A percentile compares a stretch with the other conserved stretches of the same genome.
Conservation (phyloP, 345 rosid genomes). For the Abelmoschus esculentus region DNA sequence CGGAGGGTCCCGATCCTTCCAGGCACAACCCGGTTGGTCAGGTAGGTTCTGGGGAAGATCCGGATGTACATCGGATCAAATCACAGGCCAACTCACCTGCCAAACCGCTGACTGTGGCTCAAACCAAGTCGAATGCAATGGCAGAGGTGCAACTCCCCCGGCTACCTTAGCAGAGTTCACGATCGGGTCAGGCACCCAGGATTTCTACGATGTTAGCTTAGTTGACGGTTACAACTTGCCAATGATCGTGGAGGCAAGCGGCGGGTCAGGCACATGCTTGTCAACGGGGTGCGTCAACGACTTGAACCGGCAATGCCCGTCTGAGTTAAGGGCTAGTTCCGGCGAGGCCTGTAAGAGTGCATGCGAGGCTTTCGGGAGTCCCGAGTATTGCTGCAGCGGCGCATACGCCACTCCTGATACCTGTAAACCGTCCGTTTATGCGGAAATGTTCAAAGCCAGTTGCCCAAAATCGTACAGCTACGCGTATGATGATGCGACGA, state of each 20-base stretch:
- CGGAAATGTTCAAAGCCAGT: slow-evolving; percentile 51
- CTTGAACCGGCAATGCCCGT: slow-evolving; percentile 57
- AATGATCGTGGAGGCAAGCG: slow-evolving; percentile 46
- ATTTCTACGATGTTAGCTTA: slow-evolving; percentile 59
- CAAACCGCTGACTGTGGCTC: slow-evolving; percentile 71
- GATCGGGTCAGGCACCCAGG: slow-evolving; percentile 54
- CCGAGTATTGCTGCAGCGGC: slow-evolving; percentile 66
- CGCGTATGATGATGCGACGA: slow-evolving; percentile 63
- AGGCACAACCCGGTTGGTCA: slow-evolving; percentile 54
- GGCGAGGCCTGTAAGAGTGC: slow-evolving; percentile 64
- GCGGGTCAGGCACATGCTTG: slow-evolving; percentile 48
- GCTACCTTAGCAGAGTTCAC: slow-evolving; percentile 67
- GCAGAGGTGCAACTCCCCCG: slow-evolving; percentile 52
- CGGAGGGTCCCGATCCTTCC: slow-evolving; percentile 43
- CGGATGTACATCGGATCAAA: slow-evolving; percentile 40
- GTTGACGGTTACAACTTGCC: slow-evolving; percentile 72
- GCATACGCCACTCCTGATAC: slow-evolving; percentile 45
- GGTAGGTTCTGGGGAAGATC: slow-evolving; percentile 77
- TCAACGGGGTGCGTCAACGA: slow-evolving; percentile 58
- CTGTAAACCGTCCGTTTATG: slow-evolving; percentile 58
- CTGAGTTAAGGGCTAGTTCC: slow-evolving; percentile 40
- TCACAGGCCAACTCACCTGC: slow-evolving; percentile 43
- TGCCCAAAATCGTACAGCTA: slow-evolving; percentile 75
- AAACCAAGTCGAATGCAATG: slow-evolving; percentile 52
- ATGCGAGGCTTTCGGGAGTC: slow-evolving; percentile 60